Evolutionary conservation across 345 rosid species (phyloP).

Genomic region (Pugionium cornutum): DNA sequence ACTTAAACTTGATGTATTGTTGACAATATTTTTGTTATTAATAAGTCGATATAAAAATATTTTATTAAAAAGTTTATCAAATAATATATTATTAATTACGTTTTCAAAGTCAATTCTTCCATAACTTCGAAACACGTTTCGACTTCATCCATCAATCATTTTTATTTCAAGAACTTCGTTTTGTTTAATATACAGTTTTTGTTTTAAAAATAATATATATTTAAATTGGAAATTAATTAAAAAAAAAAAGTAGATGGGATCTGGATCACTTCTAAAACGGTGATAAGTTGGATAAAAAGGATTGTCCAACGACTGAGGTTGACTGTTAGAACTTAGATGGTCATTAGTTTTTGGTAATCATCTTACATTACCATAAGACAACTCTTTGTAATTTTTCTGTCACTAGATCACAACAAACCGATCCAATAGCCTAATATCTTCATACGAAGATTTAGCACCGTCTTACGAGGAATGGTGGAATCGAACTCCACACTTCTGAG

Average conservation of each 20-base stretch:
- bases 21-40: no score
- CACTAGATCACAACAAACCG: no score
- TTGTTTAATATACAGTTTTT: not conserved
- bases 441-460: no score
- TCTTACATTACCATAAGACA: not conserved
- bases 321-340: constrained; percentile 27
- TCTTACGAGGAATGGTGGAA: no score
- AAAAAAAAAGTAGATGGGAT: constrained; percentile 24
- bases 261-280: not conserved
- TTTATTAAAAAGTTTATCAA: no score
- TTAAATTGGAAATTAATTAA: not conserved
- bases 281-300: constrained; percentile 21
- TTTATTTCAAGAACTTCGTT: not conserved
- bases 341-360: constrained; percentile 13
- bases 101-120: constrained; percentile 17
- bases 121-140: constrained; percentile 28
- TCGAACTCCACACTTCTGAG: no score
- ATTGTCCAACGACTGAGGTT: constrained; percentile 28
- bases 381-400: not conserved
- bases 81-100: no score
- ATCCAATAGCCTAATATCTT: no score
- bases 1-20: no score
- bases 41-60: no score
- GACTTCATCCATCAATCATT: constrained; percentile 31
- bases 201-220: not conserved